Evolutionary conservation across 2,329 filamentous ascomycete genomes (phyloP).

Genomic region (Penicillium sp.): DNA sequence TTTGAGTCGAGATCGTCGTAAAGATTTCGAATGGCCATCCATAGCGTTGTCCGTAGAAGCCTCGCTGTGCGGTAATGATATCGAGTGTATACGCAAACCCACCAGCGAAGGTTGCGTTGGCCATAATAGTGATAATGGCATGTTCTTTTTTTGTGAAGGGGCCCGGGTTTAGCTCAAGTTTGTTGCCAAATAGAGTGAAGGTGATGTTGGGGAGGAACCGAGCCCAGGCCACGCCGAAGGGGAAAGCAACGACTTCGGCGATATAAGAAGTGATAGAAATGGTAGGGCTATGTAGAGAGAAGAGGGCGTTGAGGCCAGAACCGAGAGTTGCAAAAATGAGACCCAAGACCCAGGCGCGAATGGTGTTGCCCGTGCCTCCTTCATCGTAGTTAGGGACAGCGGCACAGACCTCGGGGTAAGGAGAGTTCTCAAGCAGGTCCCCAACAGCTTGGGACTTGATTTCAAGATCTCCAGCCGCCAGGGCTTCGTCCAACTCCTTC

Average conservation of each 20-base stretch:
- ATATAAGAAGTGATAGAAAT: constrained; percentile 63
- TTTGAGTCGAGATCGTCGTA: constrained; percentile 67
- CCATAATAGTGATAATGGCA: constrained; percentile 51
- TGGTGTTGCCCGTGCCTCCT: constrained; percentile 64
- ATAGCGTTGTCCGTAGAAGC: constrained; percentile 71
- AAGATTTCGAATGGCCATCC: constrained; percentile 67
- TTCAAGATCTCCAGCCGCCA: constrained; percentile 56
- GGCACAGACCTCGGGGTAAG: constrained; percentile 67
- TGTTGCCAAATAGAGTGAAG: constrained; percentile 39
- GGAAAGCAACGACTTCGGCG: constrained; percentile 63
- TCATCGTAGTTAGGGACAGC: constrained; percentile 66
- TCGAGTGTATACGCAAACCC: constrained; percentile 70
- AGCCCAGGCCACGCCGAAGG: constrained; percentile 46
- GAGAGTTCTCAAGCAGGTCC: constrained; percentile 65
- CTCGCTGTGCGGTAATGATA: constrained; percentile 68
- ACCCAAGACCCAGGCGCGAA: constrained; percentile 65
- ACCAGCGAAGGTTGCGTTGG: constrained; percentile 62
- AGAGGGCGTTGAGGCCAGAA: constrained; percentile 63
- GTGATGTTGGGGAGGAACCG: constrained; percentile 37
- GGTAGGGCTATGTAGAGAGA: constrained; percentile 58
- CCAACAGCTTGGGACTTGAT: constrained; percentile 53
- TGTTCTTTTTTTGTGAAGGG: constrained; percentile 52
- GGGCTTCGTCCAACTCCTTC: constrained; percentile 40
- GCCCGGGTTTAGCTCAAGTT: constrained; percentile 45
- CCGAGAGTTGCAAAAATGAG: constrained; percentile 62